Percentiles rank a stretch among this genome's conserved stretches.
Evolutionary conservation across 306 rosid genomes (phyloP).

Genomic region (apple (Malus domestica)): DNA sequence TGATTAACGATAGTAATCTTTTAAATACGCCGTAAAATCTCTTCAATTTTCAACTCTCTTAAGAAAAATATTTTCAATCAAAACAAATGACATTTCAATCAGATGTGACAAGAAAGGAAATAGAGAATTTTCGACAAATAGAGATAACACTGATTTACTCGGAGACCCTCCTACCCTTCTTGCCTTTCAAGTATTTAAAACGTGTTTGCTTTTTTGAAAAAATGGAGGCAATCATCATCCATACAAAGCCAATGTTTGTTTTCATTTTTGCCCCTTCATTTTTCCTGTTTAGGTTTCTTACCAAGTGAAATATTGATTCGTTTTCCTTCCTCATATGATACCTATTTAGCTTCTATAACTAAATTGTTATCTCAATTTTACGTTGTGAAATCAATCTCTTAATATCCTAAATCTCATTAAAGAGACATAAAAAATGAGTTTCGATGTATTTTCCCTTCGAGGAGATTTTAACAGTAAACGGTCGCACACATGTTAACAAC

Average conservation of each 20-base stretch:
- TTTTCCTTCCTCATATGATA: no score
- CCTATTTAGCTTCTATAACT: not conserved
- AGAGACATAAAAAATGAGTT: not conserved
- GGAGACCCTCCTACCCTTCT: not conserved
- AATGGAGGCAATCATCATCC: not conserved
- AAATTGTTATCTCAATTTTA: no score
- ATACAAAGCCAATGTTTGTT: not conserved
- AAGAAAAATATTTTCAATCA: no score
- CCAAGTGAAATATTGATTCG: not conserved
- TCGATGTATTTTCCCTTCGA: not conserved
- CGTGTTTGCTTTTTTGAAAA: not conserved
- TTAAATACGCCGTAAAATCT: no score
- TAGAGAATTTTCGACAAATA: accelerated
- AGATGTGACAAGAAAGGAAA: no score
- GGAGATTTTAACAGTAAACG: not conserved
- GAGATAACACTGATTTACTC: no score
- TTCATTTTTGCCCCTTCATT: not conserved
- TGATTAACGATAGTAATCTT: no score
- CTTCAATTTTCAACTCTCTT: no score
- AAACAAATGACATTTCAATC: no score
- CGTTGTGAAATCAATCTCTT: not conserved
- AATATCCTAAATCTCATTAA: not conserved
- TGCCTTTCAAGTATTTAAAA: not conserved
- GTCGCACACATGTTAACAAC: not conserved
- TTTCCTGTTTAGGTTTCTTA: not conserved